These are phyloP conservation scores for Xylaria sp. DNA, from an alignment of 2,329 filamentous ascomycete genomes.

Conservation along the genomic window DNA sequence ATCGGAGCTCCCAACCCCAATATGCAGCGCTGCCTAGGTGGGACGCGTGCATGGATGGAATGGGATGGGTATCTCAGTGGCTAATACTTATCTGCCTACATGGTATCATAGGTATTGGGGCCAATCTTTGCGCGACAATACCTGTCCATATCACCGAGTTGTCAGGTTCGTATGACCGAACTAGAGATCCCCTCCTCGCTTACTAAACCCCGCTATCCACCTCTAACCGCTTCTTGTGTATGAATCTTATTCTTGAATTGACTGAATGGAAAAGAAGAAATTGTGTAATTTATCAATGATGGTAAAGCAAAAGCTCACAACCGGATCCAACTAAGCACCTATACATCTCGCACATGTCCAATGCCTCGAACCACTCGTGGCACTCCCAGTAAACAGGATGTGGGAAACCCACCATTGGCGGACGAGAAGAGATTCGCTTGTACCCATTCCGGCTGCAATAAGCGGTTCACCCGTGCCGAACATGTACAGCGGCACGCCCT, in stretches of 20 bases:
- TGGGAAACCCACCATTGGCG: conserved; percentile 1
- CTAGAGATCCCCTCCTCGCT: background rate
- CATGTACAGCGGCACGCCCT: conserved; percentile 68
- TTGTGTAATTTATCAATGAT: background rate
- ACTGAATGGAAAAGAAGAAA: background rate
- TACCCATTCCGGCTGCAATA: conserved; percentile 59
- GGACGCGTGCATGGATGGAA: conserved; percentile 1
- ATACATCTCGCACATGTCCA: conserved; percentile 1
- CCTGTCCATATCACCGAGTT: background rate
- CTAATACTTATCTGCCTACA: background rate
- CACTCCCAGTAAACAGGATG: conserved; percentile 3
- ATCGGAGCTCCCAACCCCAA: background rate
- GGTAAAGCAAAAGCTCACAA: background rate
- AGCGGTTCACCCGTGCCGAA: conserved; percentile 67
- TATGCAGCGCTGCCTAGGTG: conserved; percentile 1
- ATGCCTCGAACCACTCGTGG: conserved; percentile 21
- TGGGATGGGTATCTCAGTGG: conserved; percentile 7
- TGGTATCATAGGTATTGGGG: background rate
- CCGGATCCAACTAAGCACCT: background rate
- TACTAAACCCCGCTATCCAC: conserved; percentile 3
- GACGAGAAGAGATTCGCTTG: conserved; percentile 50
- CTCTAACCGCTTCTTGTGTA: background rate
- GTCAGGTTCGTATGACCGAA: background rate
- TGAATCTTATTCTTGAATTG: background rate
- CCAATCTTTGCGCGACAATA: background rate